Evolutionary conservation across 2,329 filamentous ascomycete species (phyloP).

Genomic region (Mycocentrospora acerina): DNA sequence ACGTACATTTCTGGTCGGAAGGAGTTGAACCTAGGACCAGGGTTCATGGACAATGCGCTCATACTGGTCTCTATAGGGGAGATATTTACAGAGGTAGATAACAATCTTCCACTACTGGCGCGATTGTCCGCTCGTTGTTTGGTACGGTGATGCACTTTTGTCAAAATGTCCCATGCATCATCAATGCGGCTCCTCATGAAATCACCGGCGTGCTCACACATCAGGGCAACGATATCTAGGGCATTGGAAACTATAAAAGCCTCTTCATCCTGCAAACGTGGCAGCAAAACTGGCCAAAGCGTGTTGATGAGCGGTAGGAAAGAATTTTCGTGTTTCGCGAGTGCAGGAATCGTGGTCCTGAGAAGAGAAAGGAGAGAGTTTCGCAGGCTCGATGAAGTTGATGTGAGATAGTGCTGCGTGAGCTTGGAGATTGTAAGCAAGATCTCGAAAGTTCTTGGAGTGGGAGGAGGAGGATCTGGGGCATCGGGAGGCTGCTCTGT

Average conservation of each 20-base stretch:
- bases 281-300: conserved; percentile 80
- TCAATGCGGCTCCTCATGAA: conserved; percentile 79
- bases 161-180: conserved; percentile 66
- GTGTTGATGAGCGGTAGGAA: conserved; percentile 89
- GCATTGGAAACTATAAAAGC: conserved; percentile 70
- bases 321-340: conserved; percentile 74
- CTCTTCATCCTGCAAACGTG: conserved; percentile 67
- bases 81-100: conserved; percentile 2
- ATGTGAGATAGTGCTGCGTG: conserved; percentile 88
- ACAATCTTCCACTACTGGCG: conserved; percentile 1
- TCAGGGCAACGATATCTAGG: conserved; percentile 64
- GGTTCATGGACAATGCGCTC: conserved; percentile 4
- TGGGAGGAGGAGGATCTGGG: conserved; percentile 59
- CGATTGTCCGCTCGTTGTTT: conserved; percentile 9
- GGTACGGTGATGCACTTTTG: conserved; percentile 28
- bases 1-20: conserved; percentile 46
- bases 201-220: conserved; percentile 74
- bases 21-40: neutral
- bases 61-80: conserved; percentile 7
- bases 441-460: conserved; percentile 76
- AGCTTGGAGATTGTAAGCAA: conserved; percentile 79
- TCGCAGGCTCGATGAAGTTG: conserved; percentile 75
- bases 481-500: conserved; percentile 27
- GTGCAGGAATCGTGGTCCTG: conserved; percentile 67
- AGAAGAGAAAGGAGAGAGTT: conserved; percentile 78